Percentiles rank a stretch among this genome's conserved stretches.
phyloP scores from a whole-genome alignment of 176 grass and related monocot species.

The Rhipidocladum racemiflorum region DNA sequence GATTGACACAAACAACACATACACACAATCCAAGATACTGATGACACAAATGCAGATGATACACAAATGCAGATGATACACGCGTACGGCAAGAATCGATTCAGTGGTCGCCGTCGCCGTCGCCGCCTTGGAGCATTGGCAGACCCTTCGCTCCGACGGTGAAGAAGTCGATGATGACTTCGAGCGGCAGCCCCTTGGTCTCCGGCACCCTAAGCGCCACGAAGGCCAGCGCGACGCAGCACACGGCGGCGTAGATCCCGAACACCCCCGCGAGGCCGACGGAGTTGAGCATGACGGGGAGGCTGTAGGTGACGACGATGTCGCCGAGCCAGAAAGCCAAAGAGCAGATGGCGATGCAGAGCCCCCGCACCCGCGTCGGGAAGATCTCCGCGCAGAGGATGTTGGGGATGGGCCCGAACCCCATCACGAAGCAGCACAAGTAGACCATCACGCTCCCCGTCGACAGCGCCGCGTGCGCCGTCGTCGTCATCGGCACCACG shows the following conservation, averaged over 20 bases:
- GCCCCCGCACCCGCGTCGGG: too few species aligned
- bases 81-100: too few species aligned
- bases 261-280: slow-evolving; percentile 51
- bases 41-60: too few species aligned
- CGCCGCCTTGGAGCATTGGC: too few species aligned
- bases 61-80: too few species aligned
- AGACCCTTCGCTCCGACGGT: slow-evolving; percentile 37
- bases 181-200: slow-evolving; percentile 80
- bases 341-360: too few species aligned
- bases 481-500: slow-evolving; percentile 20
- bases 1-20: too few species aligned
- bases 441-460: slow-evolving; percentile 66
- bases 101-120: too few species aligned
- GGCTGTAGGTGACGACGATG: slow-evolving; percentile 73
- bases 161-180: slow-evolving; percentile 92
- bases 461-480: slow-evolving; percentile 60
- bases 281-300: slow-evolving; percentile 69
- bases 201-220: slow-evolving; percentile 72
- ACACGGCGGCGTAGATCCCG: slow-evolving; percentile 61
- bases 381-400: slow-evolving; percentile 69
- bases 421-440: slow-evolving; percentile 93
- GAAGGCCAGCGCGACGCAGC: slow-evolving; percentile 62
- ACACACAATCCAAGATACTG: too few species aligned
- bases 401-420: slow-evolving; percentile 84
- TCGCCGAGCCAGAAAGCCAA: slow-evolving; percentile 48